Percentiles rank a stretch among this genome's conserved stretches.
Evolutionary conservation across 1,139 yeast genomes (phyloP).

Genomic region (Kodamaea arcana): DNA sequence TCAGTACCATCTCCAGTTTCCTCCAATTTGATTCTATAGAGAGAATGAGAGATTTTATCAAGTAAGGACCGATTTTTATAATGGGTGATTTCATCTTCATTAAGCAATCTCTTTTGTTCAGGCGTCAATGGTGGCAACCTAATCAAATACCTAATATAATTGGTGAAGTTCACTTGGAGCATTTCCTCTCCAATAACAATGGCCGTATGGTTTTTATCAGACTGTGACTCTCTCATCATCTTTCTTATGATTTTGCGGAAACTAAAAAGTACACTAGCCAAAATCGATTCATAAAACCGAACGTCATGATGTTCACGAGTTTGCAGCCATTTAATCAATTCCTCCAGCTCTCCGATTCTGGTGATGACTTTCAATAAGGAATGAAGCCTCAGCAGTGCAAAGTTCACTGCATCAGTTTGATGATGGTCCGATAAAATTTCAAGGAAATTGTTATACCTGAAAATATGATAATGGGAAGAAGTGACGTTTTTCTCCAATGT

Average conservation of each 20-base stretch:
- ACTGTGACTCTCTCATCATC: slow-evolving; percentile 15
- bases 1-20: slow-evolving; percentile 25
- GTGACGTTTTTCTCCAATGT: slow-evolving; percentile 19
- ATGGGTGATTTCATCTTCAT: slow-evolving; percentile 24
- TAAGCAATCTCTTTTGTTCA: slow-evolving; percentile 12
- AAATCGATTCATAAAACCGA: slow-evolving; percentile 27
- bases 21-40: slow-evolving; percentile 27
- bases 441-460: slow-evolving; percentile 34
- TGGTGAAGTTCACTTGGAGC: slow-evolving; percentile 35
- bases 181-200: slow-evolving; percentile 30
- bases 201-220: not conserved
- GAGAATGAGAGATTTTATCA: slow-evolving; percentile 21
- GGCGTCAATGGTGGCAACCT: slow-evolving; percentile 23
- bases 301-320: slow-evolving; percentile 15
- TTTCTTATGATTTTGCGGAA: slow-evolving; percentile 28
- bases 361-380: slow-evolving; percentile 34
- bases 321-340: slow-evolving; percentile 3
- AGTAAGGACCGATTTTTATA: slow-evolving; percentile 28
- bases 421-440: slow-evolving; percentile 33
- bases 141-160: slow-evolving; percentile 36
- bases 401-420: slow-evolving; percentile 37
- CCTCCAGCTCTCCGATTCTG: slow-evolving; percentile 7
- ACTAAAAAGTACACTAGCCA: slow-evolving; percentile 30
- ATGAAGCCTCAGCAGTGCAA: slow-evolving; percentile 37
- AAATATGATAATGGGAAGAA: slow-evolving; percentile 30